Evolutionary conservation across 768 basidiomycete species (phyloP), one percentile per base, ranked within the genome.

Genomic region (Antrodiella citrinella): DNA sequence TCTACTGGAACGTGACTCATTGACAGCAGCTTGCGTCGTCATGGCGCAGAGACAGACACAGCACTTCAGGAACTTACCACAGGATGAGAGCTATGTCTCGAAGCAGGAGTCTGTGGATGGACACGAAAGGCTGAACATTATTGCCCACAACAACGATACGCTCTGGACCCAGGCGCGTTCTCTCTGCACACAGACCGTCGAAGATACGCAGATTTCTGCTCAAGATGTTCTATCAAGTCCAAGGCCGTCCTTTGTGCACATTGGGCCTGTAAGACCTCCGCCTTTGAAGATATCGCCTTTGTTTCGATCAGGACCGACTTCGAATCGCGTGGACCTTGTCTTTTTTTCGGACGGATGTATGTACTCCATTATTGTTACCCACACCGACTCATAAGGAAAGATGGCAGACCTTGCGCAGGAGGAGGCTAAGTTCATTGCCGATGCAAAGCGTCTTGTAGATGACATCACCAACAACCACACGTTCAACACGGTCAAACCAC

Each of bases 301-400:
- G 21, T 68, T 78, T 22, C 66, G 74, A 4, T 83, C 85, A 25
- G 86, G 86, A 0, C 70, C 77, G 5, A 72, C 79, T 10, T 60
- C 62, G 30, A 89, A 89, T 60, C 77, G 87, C 15, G 76, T 87
- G 21, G 80, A 87, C 66, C 66, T 90, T 7, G 78, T 86, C 10
- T 89, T 89, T 66, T 87, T 89, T 62, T 74, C 78, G 0, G 86
- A 89, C 54, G 86, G 87, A 26, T 89, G 86, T 87, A 62, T 52
- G 84, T 71, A 22, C 24, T 18, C 30, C n/a, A 24, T 43, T 11
- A n/a, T 39, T 30, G n/a, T 47, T 38, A 3, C n/a, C 4, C 5
- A 18, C 45, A 18, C n/a, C n/a, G n/a, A n/a, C n/a, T n/a, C n/a
- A n/a, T n/a, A n/a, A n/a, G n/a, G n/a, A n/a, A n/a, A 4, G 13